A percentile compares a stretch with the other conserved stretches of the same genome.
Evolutionary conservation across 2,329 filamentous ascomycete genomes (phyloP).

Genomic region (Aspergillus aculeatus): DNA sequence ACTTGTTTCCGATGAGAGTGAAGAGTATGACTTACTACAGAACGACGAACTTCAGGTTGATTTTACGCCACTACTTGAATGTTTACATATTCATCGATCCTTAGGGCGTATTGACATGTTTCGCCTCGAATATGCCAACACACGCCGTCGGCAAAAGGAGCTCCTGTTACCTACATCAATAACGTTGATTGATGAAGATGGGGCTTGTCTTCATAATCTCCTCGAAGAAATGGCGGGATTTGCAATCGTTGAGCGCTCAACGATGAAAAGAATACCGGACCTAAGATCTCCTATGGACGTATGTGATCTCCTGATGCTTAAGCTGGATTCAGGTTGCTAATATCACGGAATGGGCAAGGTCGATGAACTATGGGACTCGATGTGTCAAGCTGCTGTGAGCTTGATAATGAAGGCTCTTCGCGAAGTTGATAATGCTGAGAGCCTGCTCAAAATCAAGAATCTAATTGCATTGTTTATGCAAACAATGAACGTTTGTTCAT

Average conservation of each 20-base stretch:
- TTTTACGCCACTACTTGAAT: conserved; percentile 92
- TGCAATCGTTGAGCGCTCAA: conserved; percentile 92
- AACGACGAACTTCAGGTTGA: conserved; percentile 95
- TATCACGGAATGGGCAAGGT: conserved; percentile 54
- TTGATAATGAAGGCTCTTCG: conserved; percentile 77
- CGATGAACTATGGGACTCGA: conserved; percentile 98
- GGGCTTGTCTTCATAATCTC: conserved; percentile 80
- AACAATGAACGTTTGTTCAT: conserved; percentile 78
- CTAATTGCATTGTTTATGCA: conserved; percentile 92
- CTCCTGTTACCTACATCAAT: conserved; percentile 76
- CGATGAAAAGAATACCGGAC: conserved; percentile 81
- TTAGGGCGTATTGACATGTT: conserved; percentile 91
- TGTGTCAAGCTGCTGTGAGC: conserved; percentile 83
- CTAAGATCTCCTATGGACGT: conserved; percentile 81
- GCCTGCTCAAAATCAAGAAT: conserved; percentile 90
- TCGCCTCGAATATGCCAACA: conserved; percentile 85
- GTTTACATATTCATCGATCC: conserved; percentile 92
- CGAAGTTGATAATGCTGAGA: conserved; percentile 82
- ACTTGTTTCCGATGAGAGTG: conserved; percentile 87
- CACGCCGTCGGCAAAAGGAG: conserved; percentile 86
- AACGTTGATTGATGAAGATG: conserved; percentile 76
- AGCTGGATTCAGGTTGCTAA: neutral
- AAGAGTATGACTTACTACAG: conserved; percentile 92
- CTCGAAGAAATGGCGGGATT: conserved; percentile 94
- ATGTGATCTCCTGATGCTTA: conserved; percentile 29